Conservation (phyloP, 106 monocot genomes). For the Xerophyta viscosa region DNA sequence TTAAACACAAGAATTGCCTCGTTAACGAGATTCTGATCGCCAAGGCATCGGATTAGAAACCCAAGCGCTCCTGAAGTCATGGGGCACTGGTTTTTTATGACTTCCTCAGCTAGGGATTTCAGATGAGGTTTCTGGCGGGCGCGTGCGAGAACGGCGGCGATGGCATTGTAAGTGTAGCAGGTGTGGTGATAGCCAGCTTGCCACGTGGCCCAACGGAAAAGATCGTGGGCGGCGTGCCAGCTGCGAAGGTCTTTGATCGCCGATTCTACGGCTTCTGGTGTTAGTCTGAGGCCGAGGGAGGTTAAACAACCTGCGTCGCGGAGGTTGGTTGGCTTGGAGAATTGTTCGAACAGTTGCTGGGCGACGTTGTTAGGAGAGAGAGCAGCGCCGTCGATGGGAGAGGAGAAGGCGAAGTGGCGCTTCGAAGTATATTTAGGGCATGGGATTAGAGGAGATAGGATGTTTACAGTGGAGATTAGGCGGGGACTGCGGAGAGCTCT, state of each 20-base stretch:
- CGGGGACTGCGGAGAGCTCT: too few relatives aligned
- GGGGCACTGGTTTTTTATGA: constrained; percentile 28
- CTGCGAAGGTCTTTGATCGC: constrained; percentile 28
- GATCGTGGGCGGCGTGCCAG: constrained; percentile 57
- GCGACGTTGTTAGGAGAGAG: constrained; percentile 24
- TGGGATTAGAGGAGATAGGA: neutral
- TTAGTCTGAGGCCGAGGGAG: constrained; percentile 20
- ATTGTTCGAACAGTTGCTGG: constrained; percentile 64
- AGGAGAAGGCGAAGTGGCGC: neutral
- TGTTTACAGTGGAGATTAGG: too few relatives aligned
- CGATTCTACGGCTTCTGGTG: constrained; percentile 32
- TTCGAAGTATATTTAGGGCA: neutral
- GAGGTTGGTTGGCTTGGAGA: constrained; percentile 38
- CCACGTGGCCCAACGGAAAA: constrained; percentile 59
- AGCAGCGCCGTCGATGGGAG: neutral
- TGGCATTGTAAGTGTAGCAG: constrained; percentile 80
- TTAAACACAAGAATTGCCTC: constrained; percentile 49
- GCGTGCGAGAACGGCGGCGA: constrained; percentile 49
- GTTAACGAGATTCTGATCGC: constrained; percentile 28
- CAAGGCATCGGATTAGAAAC: constrained; percentile 71
- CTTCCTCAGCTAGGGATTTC: constrained; percentile 27
- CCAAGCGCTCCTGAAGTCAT: constrained; percentile 67
- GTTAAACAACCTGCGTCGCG: constrained; percentile 26
- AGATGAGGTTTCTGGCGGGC: constrained; percentile 19
- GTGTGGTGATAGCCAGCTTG: constrained; percentile 56